These are phyloP conservation scores for Canariomyces notabilis DNA, from an alignment of 2,329 filamentous ascomycete species.

Conservation along the genomic window DNA sequence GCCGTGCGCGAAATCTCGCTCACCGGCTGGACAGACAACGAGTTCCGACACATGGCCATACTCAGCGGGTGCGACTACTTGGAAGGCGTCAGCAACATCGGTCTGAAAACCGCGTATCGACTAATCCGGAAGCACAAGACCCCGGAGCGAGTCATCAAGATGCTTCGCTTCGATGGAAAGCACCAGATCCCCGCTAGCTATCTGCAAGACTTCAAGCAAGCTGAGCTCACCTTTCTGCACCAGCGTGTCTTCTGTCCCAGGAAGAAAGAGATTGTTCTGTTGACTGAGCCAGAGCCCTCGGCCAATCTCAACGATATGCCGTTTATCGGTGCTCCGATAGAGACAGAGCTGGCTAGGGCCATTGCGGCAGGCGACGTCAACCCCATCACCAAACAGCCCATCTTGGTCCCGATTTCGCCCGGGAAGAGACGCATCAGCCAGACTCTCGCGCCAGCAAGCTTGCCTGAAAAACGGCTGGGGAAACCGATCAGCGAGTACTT, in stretches of 20 bases:
- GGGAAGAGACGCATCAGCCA: conserved; percentile 36
- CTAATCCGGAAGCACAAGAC: conserved; percentile 86
- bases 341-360: conserved; percentile 61
- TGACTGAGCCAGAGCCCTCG: conserved; percentile 61
- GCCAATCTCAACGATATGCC: conserved; percentile 66
- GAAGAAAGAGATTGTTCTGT: conserved; percentile 64
- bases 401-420: conserved; percentile 40
- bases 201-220: conserved; percentile 72
- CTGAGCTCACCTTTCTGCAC: conserved; percentile 87
- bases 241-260: conserved; percentile 90
- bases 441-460: conserved; percentile 25
- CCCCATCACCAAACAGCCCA: conserved; percentile 76
- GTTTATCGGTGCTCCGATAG: conserved; percentile 73
- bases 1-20: conserved; percentile 83
- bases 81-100: conserved; percentile 76
- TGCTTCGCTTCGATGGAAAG: conserved; percentile 86
- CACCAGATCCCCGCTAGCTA: conserved; percentile 76
- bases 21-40: conserved; percentile 83
- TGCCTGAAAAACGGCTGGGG: conserved; percentile 28
- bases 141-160: conserved; percentile 73
- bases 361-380: conserved; percentile 80
- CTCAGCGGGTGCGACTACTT: conserved; percentile 95
- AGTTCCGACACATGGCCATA: conserved; percentile 95
- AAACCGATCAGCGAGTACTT: conserved; percentile 55
- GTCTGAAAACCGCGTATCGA: conserved; percentile 88